Base-by-base conservation (phyloP, 371 early-diverging fungal species). In the Mucor piriformis region DNA sequence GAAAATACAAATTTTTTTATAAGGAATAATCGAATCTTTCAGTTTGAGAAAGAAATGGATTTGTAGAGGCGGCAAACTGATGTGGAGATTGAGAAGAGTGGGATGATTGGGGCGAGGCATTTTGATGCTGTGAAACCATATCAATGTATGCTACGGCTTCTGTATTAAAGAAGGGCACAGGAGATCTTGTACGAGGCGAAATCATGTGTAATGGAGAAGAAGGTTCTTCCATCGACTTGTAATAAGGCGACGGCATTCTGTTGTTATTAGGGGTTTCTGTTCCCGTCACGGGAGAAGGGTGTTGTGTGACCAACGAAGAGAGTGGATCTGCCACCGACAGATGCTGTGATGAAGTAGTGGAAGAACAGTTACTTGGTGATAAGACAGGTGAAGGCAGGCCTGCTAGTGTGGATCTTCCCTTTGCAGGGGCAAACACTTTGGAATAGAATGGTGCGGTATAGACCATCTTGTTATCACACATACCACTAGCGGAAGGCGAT, bases 281-380 rank as follows among this genome's bases (percentile, higher is more conserved):
- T 61, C n/a, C n/a, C n/a, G 61, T 61, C 61, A 61, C 61, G 42
- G 61, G 61, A 48, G 61, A 61, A 54, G 61, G 25, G 44, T 61
- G 61, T n/a, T 61, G 61, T 54, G 50, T n/a, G 12, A 61, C 61
- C 49, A 54, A 11, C 11, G 60, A n/a, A n/a, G n/a, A 15, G 32
- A 54, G 34, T 54, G 61, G 55, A 61, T 61, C 61, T 54, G 55
- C 61, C 40, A 33, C 55, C 32, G 55, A 61, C 50, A 54, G 77
- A 64, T 84, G 79, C 60, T 78, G 73, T 34, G 85, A 88, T 46
- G 93, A 89, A 58, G 86, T n/a, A n/a, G n/a, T 88, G 62, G 88
- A 90, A 21, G 61, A 46, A 12, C 37, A 61, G 20, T 54, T 61
- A 32, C 37, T 49, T 27, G 54, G 35, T 11, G 61, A 61, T 12